Conservation (phyloP, 202 grass and related monocot genomes). For the Setaria viridis region DNA sequence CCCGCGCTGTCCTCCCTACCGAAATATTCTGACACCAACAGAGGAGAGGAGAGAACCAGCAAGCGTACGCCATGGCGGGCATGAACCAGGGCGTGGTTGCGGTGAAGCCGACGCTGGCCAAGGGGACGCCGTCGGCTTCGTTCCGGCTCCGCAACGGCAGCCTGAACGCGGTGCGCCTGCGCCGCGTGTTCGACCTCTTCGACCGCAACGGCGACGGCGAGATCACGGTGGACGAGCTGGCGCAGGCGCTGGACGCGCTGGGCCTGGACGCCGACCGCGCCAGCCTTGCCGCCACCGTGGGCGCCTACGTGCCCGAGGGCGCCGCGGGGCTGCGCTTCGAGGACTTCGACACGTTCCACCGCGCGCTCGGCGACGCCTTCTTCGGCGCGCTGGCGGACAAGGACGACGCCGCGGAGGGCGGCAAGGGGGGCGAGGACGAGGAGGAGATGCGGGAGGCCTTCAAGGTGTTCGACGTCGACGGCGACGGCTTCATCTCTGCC, state of each 20-base stretch:
- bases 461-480: slow-evolving; percentile 85
- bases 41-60: no score
- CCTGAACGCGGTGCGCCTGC: slow-evolving; percentile 77
- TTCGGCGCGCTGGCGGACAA: slow-evolving; percentile 30
- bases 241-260: slow-evolving; percentile 70
- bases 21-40: background rate
- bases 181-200: slow-evolving; percentile 84
- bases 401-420: background rate
- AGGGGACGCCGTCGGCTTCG: slow-evolving; percentile 54
- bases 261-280: slow-evolving; percentile 64
- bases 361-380: slow-evolving; percentile 67
- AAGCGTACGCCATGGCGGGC: background rate
- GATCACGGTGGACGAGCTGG: slow-evolving; percentile 79
- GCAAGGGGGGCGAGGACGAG: slow-evolving; percentile 39
- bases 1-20: background rate
- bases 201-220: slow-evolving; percentile 81
- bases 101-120: slow-evolving; percentile 44
- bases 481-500: slow-evolving; percentile 78
- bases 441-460: slow-evolving; percentile 87
- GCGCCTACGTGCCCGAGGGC: slow-evolving; percentile 61
- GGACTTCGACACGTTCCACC: slow-evolving; percentile 66
- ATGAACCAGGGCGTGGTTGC: slow-evolving; percentile 16
- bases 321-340: slow-evolving; percentile 57
- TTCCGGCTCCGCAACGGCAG: slow-evolving; percentile 88
- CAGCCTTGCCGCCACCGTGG: slow-evolving; percentile 48